Conservation (phyloP, 176 grass and related monocot genomes). For the Lolium multiflorum region DNA sequence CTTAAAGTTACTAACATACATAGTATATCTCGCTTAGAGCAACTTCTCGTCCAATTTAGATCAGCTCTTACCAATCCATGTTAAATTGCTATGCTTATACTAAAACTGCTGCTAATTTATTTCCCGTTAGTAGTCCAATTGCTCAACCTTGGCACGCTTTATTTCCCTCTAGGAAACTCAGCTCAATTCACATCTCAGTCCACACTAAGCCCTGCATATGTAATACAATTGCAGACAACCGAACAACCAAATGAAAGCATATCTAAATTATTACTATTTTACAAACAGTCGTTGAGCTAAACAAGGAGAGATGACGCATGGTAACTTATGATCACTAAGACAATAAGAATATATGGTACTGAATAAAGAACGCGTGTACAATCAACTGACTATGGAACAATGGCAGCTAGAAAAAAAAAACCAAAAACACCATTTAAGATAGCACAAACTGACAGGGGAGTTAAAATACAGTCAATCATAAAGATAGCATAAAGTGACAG, state of each 20-base stretch:
- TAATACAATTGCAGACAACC: not conserved
- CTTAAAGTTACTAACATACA: not conserved
- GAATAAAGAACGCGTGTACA: conserved; percentile 7
- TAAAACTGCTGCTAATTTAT: not conserved
- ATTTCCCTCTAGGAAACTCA: not conserved
- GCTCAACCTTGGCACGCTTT: too few relatives aligned
- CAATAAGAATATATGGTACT: not conserved
- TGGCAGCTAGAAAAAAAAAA: not conserved
- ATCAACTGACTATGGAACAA: not conserved
- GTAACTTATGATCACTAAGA: conserved; percentile 27
- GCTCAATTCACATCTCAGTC: not conserved
- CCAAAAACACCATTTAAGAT: not conserved
- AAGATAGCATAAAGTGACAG: not conserved
- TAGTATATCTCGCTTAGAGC: not conserved
- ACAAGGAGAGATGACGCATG: conserved; percentile 10
- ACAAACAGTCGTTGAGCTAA: conserved; percentile 38
- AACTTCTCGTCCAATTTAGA: not conserved
- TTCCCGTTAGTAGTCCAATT: not conserved
- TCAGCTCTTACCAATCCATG: not conserved
- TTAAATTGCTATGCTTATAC: not conserved
- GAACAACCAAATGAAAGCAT: not conserved
- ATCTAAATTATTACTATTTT: not conserved
- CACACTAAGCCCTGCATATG: not conserved
- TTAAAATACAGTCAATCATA: conserved; percentile 4
- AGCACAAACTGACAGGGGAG: not conserved